Evolutionary conservation across 306 rosid genomes (phyloP), one percentile per base, ranked within the genome.

Genomic region (Chamaecrista fasciculata): DNA sequence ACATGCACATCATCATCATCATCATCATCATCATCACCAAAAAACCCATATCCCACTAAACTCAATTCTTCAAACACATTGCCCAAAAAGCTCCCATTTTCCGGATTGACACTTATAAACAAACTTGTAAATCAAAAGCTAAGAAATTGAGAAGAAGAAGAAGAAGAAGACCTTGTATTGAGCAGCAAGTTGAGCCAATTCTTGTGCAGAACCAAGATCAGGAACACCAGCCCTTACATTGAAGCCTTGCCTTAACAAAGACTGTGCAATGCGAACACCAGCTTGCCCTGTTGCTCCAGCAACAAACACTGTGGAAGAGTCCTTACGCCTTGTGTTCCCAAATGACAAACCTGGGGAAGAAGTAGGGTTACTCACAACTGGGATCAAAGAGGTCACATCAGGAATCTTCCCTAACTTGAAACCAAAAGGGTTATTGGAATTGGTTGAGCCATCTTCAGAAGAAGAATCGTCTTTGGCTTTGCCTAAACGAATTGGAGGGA

Each of bases 221-320:
- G 95, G 87, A 39, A 94, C 99, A 6, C 99, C 99, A 25, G 99
- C 99, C 36, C 99, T 74, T 0, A 94, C 99, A 46, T 69, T 88
- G 21, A 94, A 94, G 31, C 99, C 99, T 57, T 94, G 76, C 8
- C 97, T 88, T 11, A 94, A 69, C 66, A 94, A 74, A 0, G 82
- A 65, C 66, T 94, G 99, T 0, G 94, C 87, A 70, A 94, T 86
- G 53, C 99, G 95, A 72, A 87, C 62, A 23, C 99, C 99, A 1
- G 95, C 91, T 60, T 82, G 97, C 3, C 99, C 99, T 0, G 95
- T 71, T 2, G 97, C 96, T 0, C 96, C 96, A 0, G 99, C 95
- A 37, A 94, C 99, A 56, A 94, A 94, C 34, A 94, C 99, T 0
- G 95, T 79, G 1, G 86, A 61, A 11, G 96, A 75, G 44, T 94